Base-by-base conservation (phyloP, 164 flowering plant genomes). In the Stephania yunnanensis region DNA sequence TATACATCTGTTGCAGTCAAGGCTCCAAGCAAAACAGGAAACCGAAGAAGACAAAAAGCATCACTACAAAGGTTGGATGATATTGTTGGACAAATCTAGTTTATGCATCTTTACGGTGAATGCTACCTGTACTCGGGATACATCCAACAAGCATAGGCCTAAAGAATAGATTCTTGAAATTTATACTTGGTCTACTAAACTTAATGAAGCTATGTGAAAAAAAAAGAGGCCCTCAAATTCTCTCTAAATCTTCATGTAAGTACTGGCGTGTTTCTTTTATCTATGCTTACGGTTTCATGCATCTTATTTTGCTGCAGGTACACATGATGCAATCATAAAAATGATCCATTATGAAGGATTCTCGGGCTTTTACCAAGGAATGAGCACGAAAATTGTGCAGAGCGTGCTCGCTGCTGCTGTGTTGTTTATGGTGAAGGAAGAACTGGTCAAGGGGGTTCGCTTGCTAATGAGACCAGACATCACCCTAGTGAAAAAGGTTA, bases 361-460 rank as follows among this genome's bases (percentile, higher is more conserved):
- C 50, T 58, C 76, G 36, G 91, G 97, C 46, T 90, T 91, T 72
- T 91, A 94, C 87, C 89, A 88, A 80, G 98, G 98, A 15, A 92
- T 92, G 97, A 81, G 91, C 79, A 94, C 98, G 58, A 92, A 94
- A 84, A 88, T 94, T 11, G 89, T 90, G 22, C 98, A 94, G 74
- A 94, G 97, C 79, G 97, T 94, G 71, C 90, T 94, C n/a, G 95
- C 96, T 50, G 97, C 96, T 74, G 97, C 97, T 50, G 88, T 91
- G 22, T 71, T 94, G 74, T 92, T 94, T 84, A 92, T 91, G 97
- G 78, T 91, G 2, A 94, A 94, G 86, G 98, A 94, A 82, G 98
- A 94, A 78, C 89, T 94, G 58, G 95, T 92, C 61, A 87, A 78
- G 30, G 87, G 89, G 9, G 85, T 78, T 78, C 87, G 89, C 11